Evolutionary conservation across 2,329 filamentous ascomycete species (phyloP).

Genomic region (Xylaria sp.): DNA sequence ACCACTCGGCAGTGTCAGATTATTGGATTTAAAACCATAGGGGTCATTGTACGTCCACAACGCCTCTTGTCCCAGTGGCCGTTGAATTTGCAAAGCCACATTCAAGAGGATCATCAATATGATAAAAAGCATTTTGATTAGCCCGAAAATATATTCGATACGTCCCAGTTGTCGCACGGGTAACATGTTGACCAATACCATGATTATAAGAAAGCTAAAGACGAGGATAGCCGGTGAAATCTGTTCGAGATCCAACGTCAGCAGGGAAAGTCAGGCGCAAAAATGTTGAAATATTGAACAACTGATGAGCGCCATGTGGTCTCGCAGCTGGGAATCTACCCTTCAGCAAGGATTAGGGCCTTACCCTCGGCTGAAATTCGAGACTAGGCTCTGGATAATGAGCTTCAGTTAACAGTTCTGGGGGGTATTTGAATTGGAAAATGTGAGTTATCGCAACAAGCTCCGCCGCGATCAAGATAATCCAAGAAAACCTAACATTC

Average conservation of each 20-base stretch:
- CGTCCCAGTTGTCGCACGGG: slow-evolving; percentile 21
- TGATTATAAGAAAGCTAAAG: slow-evolving; percentile 21
- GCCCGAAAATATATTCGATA: slow-evolving; percentile 20
- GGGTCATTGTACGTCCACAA: slow-evolving; percentile 53
- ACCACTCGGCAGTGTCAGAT: slow-evolving; percentile 46
- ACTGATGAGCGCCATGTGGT: background rate
- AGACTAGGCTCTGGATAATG: slow-evolving; percentile 51
- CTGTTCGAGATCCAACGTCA: background rate
- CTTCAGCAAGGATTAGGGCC: background rate
- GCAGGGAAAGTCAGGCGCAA: background rate
- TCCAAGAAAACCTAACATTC: slow-evolving; percentile 15
- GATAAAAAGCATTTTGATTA: slow-evolving; percentile 23
- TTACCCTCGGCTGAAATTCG: slow-evolving; percentile 7
- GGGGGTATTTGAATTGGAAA: slow-evolving; percentile 17
- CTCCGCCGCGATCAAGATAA: slow-evolving; percentile 21
- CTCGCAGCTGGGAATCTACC: background rate
- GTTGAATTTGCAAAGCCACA: slow-evolving; percentile 52
- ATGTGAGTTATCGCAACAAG: slow-evolving; percentile 24
- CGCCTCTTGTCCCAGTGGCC: slow-evolving; percentile 42
- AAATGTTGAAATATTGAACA: background rate
- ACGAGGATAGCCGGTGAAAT: slow-evolving; percentile 21
- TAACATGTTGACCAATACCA: slow-evolving; percentile 24
- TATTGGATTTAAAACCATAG: slow-evolving; percentile 48
- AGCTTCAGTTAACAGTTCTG: slow-evolving; percentile 34
- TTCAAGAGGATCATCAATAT: slow-evolving; percentile 44